Evolutionary conservation across 345 rosid genomes (phyloP), one percentile per base, ranked within the genome.

Genomic region (Brassica nigra): DNA sequence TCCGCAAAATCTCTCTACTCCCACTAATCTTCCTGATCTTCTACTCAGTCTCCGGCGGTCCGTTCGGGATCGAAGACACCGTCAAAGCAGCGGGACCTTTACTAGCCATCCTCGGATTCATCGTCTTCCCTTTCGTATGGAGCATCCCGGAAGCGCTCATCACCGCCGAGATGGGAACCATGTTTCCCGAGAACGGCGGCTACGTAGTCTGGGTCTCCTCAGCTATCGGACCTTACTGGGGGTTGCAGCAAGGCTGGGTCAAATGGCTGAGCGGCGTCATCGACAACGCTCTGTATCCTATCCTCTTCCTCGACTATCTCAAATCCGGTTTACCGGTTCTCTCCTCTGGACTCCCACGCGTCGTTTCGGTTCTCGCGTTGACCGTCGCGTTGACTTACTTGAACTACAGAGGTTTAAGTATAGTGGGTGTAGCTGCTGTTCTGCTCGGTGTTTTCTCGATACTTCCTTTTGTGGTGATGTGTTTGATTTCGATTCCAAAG

Each of bases 241-340:
- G 97, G 3, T 92, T 92, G 74, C 97, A 90, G 65, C 92, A 90
- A 84, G 95, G 95, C 57, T 92, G 97, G 97, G 86, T 89, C 86
- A 92, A 92, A 80, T 90, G 95, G 97, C 76, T 92, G 5, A 90
- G 97, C 61, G 97, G 93, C n/a, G 97, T 92, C 16, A 92, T 89
- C 2, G 95, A 92, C 69, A 90, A 92, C 63, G 97, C 95, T 3
- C 65, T 90, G 15, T 90, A 89, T 70, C 97, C 95, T 0, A 87
- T 90, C 73, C 83, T 90, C 65, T 90, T 92, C 76, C 87, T 92
- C 15, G 95, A 89, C 69, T 92, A 92, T 78, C 77, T 90, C 9
- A 77, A 90, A 80, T 86, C 89, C 0, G 90, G 87, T 4, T 61
- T 89, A 52, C 97, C 95, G 1, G 76, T 81, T 44, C 69, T 90